A percentile compares a stretch with the other conserved stretches of the same genome.
phyloP scores from a whole-genome alignment of 768 basidiomycete species.

The Calocybe indica region DNA sequence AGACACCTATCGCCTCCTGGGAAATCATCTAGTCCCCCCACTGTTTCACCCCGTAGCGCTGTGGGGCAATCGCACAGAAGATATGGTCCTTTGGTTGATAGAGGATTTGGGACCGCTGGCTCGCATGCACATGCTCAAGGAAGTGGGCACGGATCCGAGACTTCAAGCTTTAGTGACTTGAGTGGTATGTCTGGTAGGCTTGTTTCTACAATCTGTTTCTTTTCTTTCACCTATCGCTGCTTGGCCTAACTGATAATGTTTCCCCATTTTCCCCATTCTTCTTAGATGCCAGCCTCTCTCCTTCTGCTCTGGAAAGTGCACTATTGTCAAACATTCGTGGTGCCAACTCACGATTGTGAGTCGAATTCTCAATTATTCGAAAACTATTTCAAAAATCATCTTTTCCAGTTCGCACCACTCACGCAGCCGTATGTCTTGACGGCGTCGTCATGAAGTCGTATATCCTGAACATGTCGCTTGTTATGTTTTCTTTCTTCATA shows the following conservation, averaged over 20 bases:
- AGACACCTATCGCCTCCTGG: constrained; percentile 44
- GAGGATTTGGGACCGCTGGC: constrained; percentile 10
- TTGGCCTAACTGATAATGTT: background rate
- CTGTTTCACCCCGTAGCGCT: constrained; percentile 48
- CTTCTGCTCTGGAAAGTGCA: constrained; percentile 77
- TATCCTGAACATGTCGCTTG: too few species aligned
- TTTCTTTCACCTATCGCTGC: background rate
- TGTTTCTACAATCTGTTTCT: constrained; percentile 1
- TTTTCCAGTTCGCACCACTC: constrained; percentile 29
- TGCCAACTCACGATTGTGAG: constrained; percentile 67
- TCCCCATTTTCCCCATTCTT: background rate
- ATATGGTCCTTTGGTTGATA: constrained; percentile 37
- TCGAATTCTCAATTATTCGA: constrained; percentile 10
- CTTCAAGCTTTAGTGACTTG: constrained; percentile 81
- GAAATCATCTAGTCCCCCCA: constrained; percentile 60
- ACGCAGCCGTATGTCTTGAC: constrained; percentile 25
- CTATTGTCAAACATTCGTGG: constrained; percentile 69
- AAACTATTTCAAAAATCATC: background rate
- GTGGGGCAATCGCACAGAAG: constrained; percentile 44
- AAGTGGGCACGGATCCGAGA: constrained; percentile 64
- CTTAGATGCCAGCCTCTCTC: constrained; percentile 68
- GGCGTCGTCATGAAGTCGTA: too few species aligned
- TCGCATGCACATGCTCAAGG: constrained; percentile 40
- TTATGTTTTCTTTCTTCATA: too few species aligned
- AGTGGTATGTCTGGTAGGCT: constrained; percentile 50